Evolutionary conservation across 495 filamentous ascomycete genomes (phyloP).

Genomic region (Coniosporium apollinis): DNA sequence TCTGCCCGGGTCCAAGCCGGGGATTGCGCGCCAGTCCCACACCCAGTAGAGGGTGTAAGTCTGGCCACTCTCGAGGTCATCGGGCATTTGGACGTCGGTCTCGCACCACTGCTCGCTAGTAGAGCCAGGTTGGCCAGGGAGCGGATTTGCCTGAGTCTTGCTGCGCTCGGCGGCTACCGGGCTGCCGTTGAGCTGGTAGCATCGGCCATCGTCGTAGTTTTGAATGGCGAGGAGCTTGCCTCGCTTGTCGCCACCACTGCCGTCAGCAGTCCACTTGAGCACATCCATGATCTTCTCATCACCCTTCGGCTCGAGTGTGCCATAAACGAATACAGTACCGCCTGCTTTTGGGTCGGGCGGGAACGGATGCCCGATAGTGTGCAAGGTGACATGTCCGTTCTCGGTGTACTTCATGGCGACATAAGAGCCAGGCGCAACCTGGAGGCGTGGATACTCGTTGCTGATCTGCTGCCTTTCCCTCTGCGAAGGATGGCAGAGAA

Average conservation of each 20-base stretch:
- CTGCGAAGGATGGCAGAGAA: conserved; percentile 40
- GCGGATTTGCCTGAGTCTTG: conserved; percentile 32
- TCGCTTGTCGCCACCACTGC: conserved; percentile 56
- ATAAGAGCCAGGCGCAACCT: conserved; percentile 47
- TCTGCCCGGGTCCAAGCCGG: conserved; percentile 27
- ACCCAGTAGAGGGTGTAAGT: conserved; percentile 74
- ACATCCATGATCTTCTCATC: conserved; percentile 51
- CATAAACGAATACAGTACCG: conserved; percentile 69
- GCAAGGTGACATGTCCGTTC: conserved; percentile 72
- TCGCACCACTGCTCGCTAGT: conserved; percentile 53
- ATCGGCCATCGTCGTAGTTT: conserved; percentile 70
- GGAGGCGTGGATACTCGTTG: conserved; percentile 38
- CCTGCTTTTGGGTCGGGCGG: conserved; percentile 50
- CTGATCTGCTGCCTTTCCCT: conserved; percentile 34
- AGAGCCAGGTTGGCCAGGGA: conserved; percentile 10
- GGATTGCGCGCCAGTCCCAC: conserved; percentile 67
- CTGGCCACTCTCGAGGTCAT: conserved; percentile 32
- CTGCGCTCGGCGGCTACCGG: conserved; percentile 35
- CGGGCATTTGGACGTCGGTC: conserved; percentile 53
- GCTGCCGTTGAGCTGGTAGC: conserved; percentile 49
- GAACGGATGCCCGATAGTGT: conserved; percentile 39
- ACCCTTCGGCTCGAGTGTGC: conserved; percentile 46
- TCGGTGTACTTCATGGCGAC: conserved; percentile 65
- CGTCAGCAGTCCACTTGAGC: conserved; percentile 60
- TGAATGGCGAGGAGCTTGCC: conserved; percentile 56